A percentile compares a stretch with the other conserved stretches of the same genome.
phyloP scores from a whole-genome alignment of 148 eudicot genomes.

The Rhododendron henanense region DNA sequence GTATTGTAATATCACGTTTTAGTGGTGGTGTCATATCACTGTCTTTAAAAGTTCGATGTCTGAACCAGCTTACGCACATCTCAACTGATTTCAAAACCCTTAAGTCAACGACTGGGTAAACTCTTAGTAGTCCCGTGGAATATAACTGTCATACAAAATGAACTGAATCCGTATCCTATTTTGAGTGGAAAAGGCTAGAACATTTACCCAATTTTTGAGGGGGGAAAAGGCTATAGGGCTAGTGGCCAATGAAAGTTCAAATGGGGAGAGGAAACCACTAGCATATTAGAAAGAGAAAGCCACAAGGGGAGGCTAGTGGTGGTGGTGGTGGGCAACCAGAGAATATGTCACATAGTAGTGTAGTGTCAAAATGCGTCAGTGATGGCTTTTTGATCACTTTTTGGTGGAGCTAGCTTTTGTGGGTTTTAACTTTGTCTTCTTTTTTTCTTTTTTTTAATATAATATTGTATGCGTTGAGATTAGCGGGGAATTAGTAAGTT shows the following conservation, averaged over 20 bases:
- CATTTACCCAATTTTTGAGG: neutral
- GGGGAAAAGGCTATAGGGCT: neutral
- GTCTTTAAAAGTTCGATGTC: too few relatives aligned
- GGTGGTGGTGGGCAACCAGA: conserved; percentile 33
- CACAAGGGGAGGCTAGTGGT: conserved; percentile 12
- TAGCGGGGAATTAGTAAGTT: too few relatives aligned
- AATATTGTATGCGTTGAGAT: too few relatives aligned
- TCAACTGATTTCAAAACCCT: too few relatives aligned
- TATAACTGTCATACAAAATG: neutral
- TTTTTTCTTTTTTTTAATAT: too few relatives aligned
- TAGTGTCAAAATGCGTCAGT: conserved; percentile 35
- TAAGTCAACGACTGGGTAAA: too few relatives aligned
- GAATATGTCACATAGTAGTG: neutral
- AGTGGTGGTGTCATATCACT: neutral
- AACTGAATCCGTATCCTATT: neutral
- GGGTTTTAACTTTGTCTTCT: neutral
- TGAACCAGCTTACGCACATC: too few relatives aligned
- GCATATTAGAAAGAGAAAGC: conserved; percentile 24
- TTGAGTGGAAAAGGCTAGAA: neutral
- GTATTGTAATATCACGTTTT: too few relatives aligned
- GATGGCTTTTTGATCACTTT: conserved; percentile 18
- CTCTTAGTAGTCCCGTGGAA: fast-evolving
- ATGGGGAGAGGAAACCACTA: conserved; percentile 32
- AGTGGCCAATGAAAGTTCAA: conserved; percentile 19
- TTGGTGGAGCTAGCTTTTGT: conserved; percentile 20